These are phyloP conservation scores for Geotrichum fermentans DNA, from an alignment of 1,139 yeast genomes.

Conservation along the genomic window DNA sequence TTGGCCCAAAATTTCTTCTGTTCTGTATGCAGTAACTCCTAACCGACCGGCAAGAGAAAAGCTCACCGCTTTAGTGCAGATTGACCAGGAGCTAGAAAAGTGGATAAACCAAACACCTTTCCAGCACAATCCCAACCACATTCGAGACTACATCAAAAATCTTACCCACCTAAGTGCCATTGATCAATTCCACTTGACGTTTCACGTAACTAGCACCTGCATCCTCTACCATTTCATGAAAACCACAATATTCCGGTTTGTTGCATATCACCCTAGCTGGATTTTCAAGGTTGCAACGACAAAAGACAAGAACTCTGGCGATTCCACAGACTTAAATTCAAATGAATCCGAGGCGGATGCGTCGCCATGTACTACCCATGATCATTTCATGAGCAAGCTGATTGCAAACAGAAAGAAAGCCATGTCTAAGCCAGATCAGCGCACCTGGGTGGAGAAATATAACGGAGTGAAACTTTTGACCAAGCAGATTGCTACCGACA, in stretches of 20 bases:
- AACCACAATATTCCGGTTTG: slow-evolving; percentile 30
- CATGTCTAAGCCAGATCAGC: slow-evolving; percentile 1
- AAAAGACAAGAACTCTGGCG: background rate
- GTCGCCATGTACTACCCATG: background rate
- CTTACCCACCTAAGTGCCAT: background rate
- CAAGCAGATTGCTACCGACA: slow-evolving; percentile 13
- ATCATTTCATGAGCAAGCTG: background rate
- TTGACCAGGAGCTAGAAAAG: slow-evolving; percentile 34
- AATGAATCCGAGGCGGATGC: background rate
- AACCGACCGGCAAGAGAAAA: slow-evolving; percentile 31
- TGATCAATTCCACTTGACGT: slow-evolving; percentile 3
- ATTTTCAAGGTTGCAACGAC: slow-evolving; percentile 20
- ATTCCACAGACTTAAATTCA: background rate
- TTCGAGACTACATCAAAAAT: background rate
- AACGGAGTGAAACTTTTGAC: slow-evolving; percentile 17
- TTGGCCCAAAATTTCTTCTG: slow-evolving; percentile 30
- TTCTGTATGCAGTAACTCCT: slow-evolving; percentile 32
- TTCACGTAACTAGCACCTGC: slow-evolving; percentile 15
- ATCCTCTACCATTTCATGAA: slow-evolving; percentile 29
- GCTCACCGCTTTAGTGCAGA: slow-evolving; percentile 29
- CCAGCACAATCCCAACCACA: background rate
- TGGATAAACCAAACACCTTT: slow-evolving; percentile 32
- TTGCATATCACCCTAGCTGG: slow-evolving; percentile 35
- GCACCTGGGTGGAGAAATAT: slow-evolving; percentile 12
- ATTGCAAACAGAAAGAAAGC: background rate